A percentile compares a stretch with the other conserved stretches of the same genome.
Evolutionary conservation across 1,139 yeast species (phyloP).

Genomic region (Blastobotrys illinoisensis): DNA sequence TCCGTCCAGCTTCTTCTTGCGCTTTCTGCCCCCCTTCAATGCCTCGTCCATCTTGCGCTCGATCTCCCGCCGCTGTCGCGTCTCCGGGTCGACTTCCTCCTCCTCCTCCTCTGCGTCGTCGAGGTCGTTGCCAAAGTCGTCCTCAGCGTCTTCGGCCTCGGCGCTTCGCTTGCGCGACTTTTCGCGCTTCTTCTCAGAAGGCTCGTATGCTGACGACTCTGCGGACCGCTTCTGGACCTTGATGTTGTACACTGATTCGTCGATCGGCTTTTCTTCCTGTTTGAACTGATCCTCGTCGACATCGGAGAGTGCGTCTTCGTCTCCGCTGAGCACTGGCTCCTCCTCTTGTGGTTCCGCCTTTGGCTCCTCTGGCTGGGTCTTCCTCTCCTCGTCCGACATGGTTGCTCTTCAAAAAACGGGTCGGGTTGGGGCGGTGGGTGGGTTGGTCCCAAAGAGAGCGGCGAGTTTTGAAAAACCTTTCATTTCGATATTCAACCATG

Average conservation of each 20-base stretch:
- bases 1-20: conserved; percentile 60
- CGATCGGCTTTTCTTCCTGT: conserved; percentile 29
- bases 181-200: conserved; percentile 13
- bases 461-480: conserved; percentile 1
- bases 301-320: conserved; percentile 35
- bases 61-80: conserved; percentile 64
- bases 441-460: background rate
- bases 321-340: conserved; percentile 28
- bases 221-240: conserved; percentile 31
- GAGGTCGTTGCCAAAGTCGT: conserved; percentile 20
- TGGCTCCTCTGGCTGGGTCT: background rate
- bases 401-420: background rate
- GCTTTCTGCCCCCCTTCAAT: conserved; percentile 47
- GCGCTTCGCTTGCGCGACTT: conserved; percentile 4
- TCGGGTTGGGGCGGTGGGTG: background rate
- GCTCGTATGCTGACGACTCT: conserved; percentile 13
- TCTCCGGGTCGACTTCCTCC: conserved; percentile 36
- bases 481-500: conserved; percentile 40
- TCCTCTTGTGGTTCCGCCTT: conserved; percentile 24
- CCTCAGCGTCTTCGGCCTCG: conserved; percentile 7
- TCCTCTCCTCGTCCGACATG: conserved; percentile 10
- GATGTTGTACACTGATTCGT: conserved; percentile 39
- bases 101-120: conserved; percentile 32
- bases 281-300: conserved; percentile 36
- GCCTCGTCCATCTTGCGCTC: conserved; percentile 81